phyloP scores from a whole-genome alignment of 805 yeast species.

The Yamadazyma endophytica region DNA sequence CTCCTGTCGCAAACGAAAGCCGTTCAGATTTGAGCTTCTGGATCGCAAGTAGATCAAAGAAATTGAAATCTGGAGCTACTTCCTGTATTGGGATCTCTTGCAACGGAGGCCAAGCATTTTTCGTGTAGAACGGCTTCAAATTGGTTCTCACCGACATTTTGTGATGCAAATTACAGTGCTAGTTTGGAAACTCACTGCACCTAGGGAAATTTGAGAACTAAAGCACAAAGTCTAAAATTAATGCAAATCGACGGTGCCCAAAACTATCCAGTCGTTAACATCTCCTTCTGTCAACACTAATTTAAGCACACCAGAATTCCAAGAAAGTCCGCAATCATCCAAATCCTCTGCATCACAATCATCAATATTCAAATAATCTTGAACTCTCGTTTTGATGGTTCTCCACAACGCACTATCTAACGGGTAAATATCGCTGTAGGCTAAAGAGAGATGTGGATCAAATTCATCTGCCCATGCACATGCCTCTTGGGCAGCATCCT shows the following conservation, averaged over 20 bases:
- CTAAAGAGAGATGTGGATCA: slow-evolving; percentile 70
- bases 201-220: too few species aligned
- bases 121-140: too few species aligned
- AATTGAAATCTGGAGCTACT: too few species aligned
- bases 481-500: slow-evolving; percentile 46
- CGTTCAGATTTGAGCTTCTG: too few species aligned
- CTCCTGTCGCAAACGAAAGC: too few species aligned
- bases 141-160: too few species aligned
- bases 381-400: slow-evolving; percentile 60
- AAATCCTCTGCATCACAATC: slow-evolving; percentile 34
- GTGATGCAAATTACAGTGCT: too few species aligned
- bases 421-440: slow-evolving; percentile 62
- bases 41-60: too few species aligned
- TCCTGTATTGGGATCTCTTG: too few species aligned
- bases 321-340: slow-evolving; percentile 39
- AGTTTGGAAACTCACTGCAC: too few species aligned
- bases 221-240: too few species aligned
- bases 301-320: slow-evolving; percentile 68
- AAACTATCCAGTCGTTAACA: slow-evolving; percentile 60
- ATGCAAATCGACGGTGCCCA: slow-evolving; percentile 51
- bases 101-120: too few species aligned
- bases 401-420: slow-evolving; percentile 63
- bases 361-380: slow-evolving; percentile 56
- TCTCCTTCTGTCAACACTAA: slow-evolving; percentile 72
- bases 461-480: slow-evolving; percentile 54